These are phyloP conservation scores for Neonectria sp. DNA, from an alignment of 2,329 filamentous ascomycete genomes.

Conservation along the genomic window DNA sequence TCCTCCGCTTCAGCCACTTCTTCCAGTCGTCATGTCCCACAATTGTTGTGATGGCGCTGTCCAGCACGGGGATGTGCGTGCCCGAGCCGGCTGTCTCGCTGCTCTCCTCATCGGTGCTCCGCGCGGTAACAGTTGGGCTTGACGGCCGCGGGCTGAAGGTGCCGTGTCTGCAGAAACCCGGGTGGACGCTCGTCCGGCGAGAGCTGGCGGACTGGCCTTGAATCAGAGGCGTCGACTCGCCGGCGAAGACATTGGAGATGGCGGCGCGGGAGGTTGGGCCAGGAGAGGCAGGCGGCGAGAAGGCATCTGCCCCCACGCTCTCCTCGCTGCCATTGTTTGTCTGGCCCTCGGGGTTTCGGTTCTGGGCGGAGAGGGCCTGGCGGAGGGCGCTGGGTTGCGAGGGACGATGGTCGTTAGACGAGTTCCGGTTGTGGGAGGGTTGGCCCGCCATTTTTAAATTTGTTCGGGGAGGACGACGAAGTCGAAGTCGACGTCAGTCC, in stretches of 20 bases:
- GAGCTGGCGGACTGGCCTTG: conserved; percentile 43
- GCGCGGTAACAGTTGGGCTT: conserved; percentile 59
- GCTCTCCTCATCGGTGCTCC: conserved; percentile 50
- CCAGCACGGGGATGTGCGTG: conserved; percentile 54
- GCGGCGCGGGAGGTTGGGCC: conserved; percentile 42
- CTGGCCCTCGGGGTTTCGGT: conserved; percentile 35
- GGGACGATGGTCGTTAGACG: conserved; percentile 56
- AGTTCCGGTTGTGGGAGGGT: conserved; percentile 49
- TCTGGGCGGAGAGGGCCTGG: conserved; percentile 58
- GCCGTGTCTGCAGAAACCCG: conserved; percentile 77
- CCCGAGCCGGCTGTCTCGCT: conserved; percentile 52
- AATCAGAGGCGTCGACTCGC: conserved; percentile 69
- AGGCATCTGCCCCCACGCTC: conserved; percentile 30
- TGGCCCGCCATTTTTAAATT: conserved; percentile 44
- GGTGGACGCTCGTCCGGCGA: conserved; percentile 46
- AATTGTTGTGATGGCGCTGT: conserved; percentile 56
- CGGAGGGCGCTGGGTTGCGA: conserved; percentile 62
- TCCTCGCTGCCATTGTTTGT: conserved; percentile 22
- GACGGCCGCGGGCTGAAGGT: conserved; percentile 80
- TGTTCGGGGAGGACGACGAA: not conserved
- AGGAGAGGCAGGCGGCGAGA: conserved; percentile 42
- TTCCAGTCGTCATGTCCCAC: conserved; percentile 63
- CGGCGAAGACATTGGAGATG: conserved; percentile 43
- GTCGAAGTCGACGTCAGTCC: conserved; percentile 24
- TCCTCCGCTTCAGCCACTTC: conserved; percentile 64